Conservation (phyloP, 768 basidiomycete genomes). For the Auriculariales sp. region DNA sequence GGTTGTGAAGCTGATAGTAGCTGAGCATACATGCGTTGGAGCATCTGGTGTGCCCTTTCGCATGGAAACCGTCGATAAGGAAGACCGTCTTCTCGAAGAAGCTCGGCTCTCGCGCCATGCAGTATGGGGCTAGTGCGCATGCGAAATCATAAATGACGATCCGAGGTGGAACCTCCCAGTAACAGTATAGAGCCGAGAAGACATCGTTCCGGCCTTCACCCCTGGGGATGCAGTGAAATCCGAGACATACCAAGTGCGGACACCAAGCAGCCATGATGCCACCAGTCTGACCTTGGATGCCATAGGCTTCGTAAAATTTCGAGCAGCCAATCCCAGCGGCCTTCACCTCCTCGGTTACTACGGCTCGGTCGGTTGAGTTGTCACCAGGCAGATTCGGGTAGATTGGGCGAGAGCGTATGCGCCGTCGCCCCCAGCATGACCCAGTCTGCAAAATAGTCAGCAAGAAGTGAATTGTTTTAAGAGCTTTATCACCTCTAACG, state of each 20-base stretch:
- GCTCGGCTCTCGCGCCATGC: conserved; percentile 14
- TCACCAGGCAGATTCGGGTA: neutral
- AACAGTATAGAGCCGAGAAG: conserved; percentile 23
- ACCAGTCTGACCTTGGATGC: neutral
- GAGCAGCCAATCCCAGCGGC: neutral
- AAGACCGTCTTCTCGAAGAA: conserved; percentile 22
- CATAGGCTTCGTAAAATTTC: neutral
- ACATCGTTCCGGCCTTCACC: conserved; percentile 25
- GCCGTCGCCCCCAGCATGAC: neutral
- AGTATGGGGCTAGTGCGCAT: conserved; percentile 20
- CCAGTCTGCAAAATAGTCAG: neutral
- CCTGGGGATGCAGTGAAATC: conserved; percentile 13
- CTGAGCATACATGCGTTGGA: conserved; percentile 16
- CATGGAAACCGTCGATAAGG: conserved; percentile 21
- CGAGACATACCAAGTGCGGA: neutral
- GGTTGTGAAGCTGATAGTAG: conserved; percentile 14
- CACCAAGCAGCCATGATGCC: neutral
- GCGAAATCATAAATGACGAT: conserved; percentile 20
- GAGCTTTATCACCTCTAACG: neutral
- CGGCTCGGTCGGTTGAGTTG: neutral
- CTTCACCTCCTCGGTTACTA: neutral
- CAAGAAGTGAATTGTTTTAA: neutral
- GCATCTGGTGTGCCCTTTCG: conserved; percentile 20
- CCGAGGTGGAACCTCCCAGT: conserved; percentile 16
- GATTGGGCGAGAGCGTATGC: neutral